phyloP scores from a whole-genome alignment of 345 rosid species.

The Gossypium ekmanianum region DNA sequence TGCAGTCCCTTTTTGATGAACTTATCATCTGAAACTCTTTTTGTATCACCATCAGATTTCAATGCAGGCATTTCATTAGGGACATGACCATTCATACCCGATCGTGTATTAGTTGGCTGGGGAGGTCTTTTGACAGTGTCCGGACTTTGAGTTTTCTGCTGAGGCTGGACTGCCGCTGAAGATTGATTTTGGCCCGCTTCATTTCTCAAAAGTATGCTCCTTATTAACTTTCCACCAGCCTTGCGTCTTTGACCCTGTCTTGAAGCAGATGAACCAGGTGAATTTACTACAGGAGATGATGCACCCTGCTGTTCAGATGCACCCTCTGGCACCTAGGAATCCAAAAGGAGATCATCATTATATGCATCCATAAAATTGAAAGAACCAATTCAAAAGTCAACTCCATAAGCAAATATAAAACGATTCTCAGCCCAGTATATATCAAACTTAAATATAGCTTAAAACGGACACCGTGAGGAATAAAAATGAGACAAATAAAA shows the following conservation, averaged over 20 bases:
- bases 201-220: conserved; percentile 42
- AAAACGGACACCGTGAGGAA: background rate
- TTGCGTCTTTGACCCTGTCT: conserved; percentile 42
- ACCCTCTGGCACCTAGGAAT: conserved; percentile 33
- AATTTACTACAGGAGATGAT: conserved; percentile 27
- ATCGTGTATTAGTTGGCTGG: conserved; percentile 30
- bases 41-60: conserved; percentile 23
- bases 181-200: conserved; percentile 33
- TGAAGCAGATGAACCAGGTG: conserved; percentile 24
- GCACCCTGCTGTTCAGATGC: conserved; percentile 30
- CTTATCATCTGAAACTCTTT: conserved; percentile 39
- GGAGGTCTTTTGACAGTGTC: conserved; percentile 37
- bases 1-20: conserved; percentile 40
- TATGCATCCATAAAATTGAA: conserved; percentile 3
- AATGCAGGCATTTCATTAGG: conserved; percentile 20
- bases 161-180: conserved; percentile 32
- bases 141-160: conserved; percentile 35
- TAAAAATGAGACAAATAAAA: background rate
- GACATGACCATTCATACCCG: conserved; percentile 28
- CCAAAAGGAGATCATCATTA: conserved; percentile 15
- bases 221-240: conserved; percentile 48
- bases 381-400: background rate
- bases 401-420: background rate
- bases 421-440: background rate
- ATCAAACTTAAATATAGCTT: background rate